Conservation (phyloP, 2,329 filamentous ascomycete species). For the Fusarium torulosum region DNA sequence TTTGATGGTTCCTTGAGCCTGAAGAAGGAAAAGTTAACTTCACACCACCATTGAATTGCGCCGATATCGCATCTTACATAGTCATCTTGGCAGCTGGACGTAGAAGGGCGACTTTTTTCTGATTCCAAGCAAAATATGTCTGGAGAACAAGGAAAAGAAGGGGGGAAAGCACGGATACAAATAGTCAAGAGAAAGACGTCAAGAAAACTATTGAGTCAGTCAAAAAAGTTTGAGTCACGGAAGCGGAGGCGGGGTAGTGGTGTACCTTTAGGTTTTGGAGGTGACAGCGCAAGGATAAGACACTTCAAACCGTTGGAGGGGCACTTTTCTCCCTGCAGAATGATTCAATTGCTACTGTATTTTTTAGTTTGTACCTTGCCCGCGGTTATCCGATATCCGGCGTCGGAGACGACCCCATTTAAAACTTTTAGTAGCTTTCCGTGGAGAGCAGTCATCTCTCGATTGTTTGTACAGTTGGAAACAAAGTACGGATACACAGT, state of each 20-base stretch:
- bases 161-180: slow-evolving; percentile 18
- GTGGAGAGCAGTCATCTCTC: slow-evolving; percentile 13
- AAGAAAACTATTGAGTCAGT: slow-evolving; percentile 31
- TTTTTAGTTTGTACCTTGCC: slow-evolving; percentile 15
- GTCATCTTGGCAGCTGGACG: slow-evolving; percentile 21
- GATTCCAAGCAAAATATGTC: slow-evolving; percentile 14
- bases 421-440: neutral
- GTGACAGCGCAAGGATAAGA: neutral
- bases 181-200: slow-evolving; percentile 20
- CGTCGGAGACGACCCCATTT: slow-evolving; percentile 20
- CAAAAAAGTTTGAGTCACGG: slow-evolving; percentile 31
- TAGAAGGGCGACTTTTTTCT: slow-evolving; percentile 6
- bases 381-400: slow-evolving; percentile 26
- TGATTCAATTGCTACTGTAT: slow-evolving; percentile 1
- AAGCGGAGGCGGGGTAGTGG: slow-evolving; percentile 28
- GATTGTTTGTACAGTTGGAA: neutral
- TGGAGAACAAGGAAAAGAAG: neutral
- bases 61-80: slow-evolving; percentile 30
- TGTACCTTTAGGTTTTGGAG: slow-evolving; percentile 15
- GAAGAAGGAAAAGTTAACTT: slow-evolving; percentile 7
- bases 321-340: slow-evolving; percentile 14
- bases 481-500: no score
- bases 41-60: neutral
- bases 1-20: slow-evolving; percentile 81
- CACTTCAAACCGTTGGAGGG: slow-evolving; percentile 19